A percentile compares a stretch with the other conserved stretches of the same genome.
Conservation (phyloP, 163 green algal genomes). For the Scenedesmus sp. region DNA sequence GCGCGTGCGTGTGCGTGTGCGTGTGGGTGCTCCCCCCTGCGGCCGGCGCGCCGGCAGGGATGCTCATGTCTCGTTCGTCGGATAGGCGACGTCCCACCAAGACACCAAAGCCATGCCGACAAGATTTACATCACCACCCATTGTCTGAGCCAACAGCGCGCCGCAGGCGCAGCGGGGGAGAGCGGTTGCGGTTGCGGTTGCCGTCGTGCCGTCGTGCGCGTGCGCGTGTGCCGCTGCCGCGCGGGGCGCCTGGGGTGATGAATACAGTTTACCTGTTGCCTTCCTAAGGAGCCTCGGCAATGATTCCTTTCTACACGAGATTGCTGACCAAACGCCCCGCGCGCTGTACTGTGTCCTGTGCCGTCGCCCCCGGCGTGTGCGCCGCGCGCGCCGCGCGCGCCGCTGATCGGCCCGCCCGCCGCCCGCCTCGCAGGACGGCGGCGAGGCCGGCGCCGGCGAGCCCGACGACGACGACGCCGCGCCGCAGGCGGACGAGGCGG, state of each 20-base stretch:
- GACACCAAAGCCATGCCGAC: constrained; percentile 75
- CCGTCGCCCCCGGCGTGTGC: no score
- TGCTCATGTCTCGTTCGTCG: constrained; percentile 82
- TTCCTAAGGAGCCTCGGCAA: constrained; percentile 47
- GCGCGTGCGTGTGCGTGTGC: neutral
- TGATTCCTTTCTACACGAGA: constrained; percentile 61
- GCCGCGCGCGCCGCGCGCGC: no score
- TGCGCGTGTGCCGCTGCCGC: neutral
- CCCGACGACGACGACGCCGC: neutral
- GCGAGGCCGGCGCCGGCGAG: no score
- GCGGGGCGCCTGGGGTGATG: constrained; percentile 33
- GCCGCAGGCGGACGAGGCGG: neutral
- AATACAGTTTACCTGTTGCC: constrained; percentile 52
- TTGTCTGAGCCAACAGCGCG: constrained; percentile 69
- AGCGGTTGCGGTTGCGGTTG: no score
- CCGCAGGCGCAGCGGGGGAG: neutral
- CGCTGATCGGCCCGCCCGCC: no score
- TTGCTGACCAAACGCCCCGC: constrained; percentile 49
- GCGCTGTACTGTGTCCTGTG: neutral
- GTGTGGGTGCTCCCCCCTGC: neutral
- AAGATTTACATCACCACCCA: constrained; percentile 84
- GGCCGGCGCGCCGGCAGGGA: constrained; percentile 48
- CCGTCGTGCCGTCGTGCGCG: neutral
- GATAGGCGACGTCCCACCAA: constrained; percentile 69
- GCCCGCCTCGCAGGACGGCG: no score